phyloP scores from a whole-genome alignment of 257 asterid species.

The Nicotiana obtusifolia region DNA sequence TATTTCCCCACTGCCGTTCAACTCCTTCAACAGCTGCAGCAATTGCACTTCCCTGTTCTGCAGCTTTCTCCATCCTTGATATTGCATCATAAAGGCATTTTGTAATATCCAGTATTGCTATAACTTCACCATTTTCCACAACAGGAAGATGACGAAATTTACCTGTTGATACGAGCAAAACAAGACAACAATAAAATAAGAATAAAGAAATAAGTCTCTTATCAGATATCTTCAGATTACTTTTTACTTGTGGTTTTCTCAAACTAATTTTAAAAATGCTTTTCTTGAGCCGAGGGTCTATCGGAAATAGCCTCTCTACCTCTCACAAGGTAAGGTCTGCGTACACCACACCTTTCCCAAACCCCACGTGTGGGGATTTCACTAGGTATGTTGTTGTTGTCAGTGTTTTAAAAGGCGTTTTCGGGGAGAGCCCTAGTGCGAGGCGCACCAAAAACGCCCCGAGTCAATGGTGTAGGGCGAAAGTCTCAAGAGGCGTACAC shows the following conservation, averaged over 20 bases:
- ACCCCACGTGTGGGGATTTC: too few species aligned
- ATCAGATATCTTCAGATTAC: background rate
- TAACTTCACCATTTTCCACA: constrained; percentile 98
- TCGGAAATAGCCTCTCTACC: too few species aligned
- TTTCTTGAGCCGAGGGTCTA: too few species aligned
- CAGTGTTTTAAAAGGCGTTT: too few species aligned
- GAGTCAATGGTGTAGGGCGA: too few species aligned
- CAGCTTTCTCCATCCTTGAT: constrained; percentile 97
- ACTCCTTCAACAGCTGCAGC: constrained; percentile 99
- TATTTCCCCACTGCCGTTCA: constrained; percentile 86
- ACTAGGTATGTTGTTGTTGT: too few species aligned
- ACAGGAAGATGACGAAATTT: constrained; percentile 97
- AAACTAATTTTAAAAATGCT: too few species aligned
- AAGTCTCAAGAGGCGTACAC: too few species aligned
- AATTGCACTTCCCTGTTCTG: constrained; percentile 95
- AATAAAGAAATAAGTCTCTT: background rate
- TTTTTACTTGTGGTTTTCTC: background rate
- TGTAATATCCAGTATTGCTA: constrained; percentile 86
- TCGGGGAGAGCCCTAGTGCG: too few species aligned
- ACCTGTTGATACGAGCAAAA: constrained; percentile 37
- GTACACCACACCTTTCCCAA: too few species aligned
- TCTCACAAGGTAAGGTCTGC: too few species aligned
- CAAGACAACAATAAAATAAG: background rate
- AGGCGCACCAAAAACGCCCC: too few species aligned
- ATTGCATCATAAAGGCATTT: constrained; percentile 96